Conservation (phyloP, 768 basidiomycete genomes). For the Lentinula sp. region DNA sequence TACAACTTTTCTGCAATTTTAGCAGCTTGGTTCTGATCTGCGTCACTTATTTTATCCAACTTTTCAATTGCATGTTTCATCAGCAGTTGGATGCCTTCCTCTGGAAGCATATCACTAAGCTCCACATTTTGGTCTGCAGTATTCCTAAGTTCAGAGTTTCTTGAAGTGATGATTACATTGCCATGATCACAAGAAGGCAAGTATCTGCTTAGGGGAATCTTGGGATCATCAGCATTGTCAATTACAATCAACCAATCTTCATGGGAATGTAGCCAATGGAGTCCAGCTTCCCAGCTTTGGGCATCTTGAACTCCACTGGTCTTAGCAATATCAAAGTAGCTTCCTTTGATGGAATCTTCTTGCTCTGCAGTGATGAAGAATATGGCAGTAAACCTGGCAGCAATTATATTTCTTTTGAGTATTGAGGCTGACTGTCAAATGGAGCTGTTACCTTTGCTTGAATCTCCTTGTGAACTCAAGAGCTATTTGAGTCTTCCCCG, state of each 20-base stretch:
- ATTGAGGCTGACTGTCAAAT: neutral
- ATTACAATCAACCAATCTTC: conserved; percentile 7
- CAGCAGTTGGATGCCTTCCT: neutral
- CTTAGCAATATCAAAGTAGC: neutral
- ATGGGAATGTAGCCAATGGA: neutral
- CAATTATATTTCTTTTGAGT: neutral
- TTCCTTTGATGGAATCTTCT: neutral
- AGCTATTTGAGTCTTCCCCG: conserved; percentile 1
- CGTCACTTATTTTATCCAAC: neutral
- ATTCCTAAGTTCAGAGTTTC: neutral
- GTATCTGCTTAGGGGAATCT: neutral
- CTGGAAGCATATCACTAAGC: neutral
- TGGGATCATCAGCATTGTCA: conserved; percentile 9
- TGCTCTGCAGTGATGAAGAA: neutral
- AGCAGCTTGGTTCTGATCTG: neutral
- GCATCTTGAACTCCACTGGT: neutral
- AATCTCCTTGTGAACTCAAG: neutral
- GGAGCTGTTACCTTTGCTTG: neutral
- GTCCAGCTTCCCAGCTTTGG: neutral
- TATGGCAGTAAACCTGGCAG: neutral
- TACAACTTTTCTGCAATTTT: neutral
- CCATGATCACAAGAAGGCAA: conserved; percentile 6
- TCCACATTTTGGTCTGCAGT: neutral
- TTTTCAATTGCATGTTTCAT: neutral
- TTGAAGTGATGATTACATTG: conserved; percentile 7